Base-by-base conservation (phyloP, 1,139 yeast genomes). In the Kluyveromyces sp. region DNA sequence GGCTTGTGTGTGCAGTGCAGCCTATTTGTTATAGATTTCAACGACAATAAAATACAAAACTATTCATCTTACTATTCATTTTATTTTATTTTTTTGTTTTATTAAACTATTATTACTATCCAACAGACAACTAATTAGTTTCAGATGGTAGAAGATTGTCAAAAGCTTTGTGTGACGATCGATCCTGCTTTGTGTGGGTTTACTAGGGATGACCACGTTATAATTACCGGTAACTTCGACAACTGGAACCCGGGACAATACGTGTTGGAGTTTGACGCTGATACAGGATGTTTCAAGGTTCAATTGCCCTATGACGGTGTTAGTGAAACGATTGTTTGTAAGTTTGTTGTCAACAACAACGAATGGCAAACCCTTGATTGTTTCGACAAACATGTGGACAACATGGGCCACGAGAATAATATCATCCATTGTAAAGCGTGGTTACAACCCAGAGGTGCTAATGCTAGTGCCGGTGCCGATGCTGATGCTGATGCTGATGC, bases 171-270 rank as follows among this genome's bases (percentile, higher is more conserved):
- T 34, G 34, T 41, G 8, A 34, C 39, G 29, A 41, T 41, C 25
- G 43, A 41, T 34, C 43, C 43, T 10, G 28, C 25, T 10, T 41
- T 39, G 4, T 41, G 39, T 21, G 43, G 43, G 4, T 34, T 41
- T 25, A 34, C 38, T 7, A 41, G 35, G 37, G 34, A 41, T 29
- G 59, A 55, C 45, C 50, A 50, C 42, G 50, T 57, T 21, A 48
- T 50, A 27, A 48, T 57, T 8, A 56, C 60, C 6, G 60, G 59
- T 4, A 58, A 55, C 34, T 56, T 57, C 42, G 59, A 56, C 39
- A 47, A 55, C 35, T 57, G 60, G 60, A 49, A 46, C 34, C 57
- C 53, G n/a, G 48, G 50, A 4, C 48, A 50, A 33, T 53, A 50
- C 36, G 49, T 46, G 10, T 40, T 57, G 39, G 34, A 43, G 15